Base-by-base conservation (phyloP, 352 stramenopile species). In the Phytopythium sindhum region DNA sequence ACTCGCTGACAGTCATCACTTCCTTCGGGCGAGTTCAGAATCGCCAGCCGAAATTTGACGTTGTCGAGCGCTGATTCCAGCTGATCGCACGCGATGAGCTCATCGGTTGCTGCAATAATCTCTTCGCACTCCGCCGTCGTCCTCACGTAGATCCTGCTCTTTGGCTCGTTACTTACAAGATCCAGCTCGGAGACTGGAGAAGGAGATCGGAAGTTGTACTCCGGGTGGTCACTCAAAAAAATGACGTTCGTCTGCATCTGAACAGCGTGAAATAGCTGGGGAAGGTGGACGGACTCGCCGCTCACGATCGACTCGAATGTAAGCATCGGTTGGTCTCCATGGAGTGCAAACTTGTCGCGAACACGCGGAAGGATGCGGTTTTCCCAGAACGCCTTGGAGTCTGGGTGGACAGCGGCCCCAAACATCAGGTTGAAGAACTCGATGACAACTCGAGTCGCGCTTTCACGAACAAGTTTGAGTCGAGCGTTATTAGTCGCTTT, bases 381-480 rank as follows among this genome's bases (percentile, higher is more conserved):
- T 19, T 74, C 57, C 77, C 80, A 90, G 48, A 89, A 86, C 0
- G 24, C 0, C 59, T 62, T 80, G 9, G 71, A 63, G 31, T 85
- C 77, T 35, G 48, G 48, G 14, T 28, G 14, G 29, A 64, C 70
- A 0, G 58, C 68, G 4, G 54, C 60, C 0, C 74, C 77, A 11
- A 91, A 62, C 15, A 84, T 60, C 28, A 91, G 61, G 50, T 90
- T 93, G 44, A 89, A 78, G 56, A 91, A 85, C 21, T 80, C 75
- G 4, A 84, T 26, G 2, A 60, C 42, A 21, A 81, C 63, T 23
- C 67, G 53, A 1, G 61, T 61, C 11, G 65, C 62, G 42, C 70
- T 48, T 17, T 69, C 35, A 8, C 69, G 60, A n/a, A 78, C 39
- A 51, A 67, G 28, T 14, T 57, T 48, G 5, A 21, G 4, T 4